Evolutionary conservation across 306 rosid species (phyloP), one percentile per base, ranked within the genome.

Genomic region (Cucurbita pepo): DNA sequence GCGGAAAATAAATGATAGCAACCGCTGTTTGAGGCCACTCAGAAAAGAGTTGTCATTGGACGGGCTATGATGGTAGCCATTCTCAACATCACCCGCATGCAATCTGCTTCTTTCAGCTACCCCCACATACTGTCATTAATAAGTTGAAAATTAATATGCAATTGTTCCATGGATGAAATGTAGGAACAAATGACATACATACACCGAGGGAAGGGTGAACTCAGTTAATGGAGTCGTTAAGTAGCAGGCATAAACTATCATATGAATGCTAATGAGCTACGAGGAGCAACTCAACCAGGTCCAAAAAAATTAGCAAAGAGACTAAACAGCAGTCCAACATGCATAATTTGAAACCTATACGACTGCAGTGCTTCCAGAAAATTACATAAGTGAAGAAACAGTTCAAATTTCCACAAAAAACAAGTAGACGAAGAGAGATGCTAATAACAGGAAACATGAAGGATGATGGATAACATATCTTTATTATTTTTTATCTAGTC

Each of bases 1-100:
- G 82, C 83, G 87, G 80, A 87, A 94, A 79, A 94, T 88, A 87
- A 91, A 94, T 3, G 99, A 94, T 75, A 94, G 97, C 84, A 94
- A 60, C 22, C 97, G 90, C 80, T 94, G 99, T 81, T 94, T 94
- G 79, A 91, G 69, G 75, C 99, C 99, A 79, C 84, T 89, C 74
- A 91, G 84, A 79, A 87, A 91, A 62, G 80, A 62, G 71, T 76
- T 81, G 55, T 81, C 87, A 71, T 69, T 82, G 77, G 78, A 85
- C 77, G 80, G 91, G 58, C 36, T 79, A 56, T 80, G 88, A 67
- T 79, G 88, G 57, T 75, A 41, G 19, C 81, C 88, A 82, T 88
- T 88, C 80, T 86, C 89, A 54, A 77, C 86, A 79, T 79, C 82
- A 74, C 73, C 88, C 44, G 84, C 78, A 57, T 71, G 56, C 79